These are phyloP conservation scores for Colletotrichum abscissum DNA, from an alignment of 2,329 filamentous ascomycete species.

Conservation along the genomic window DNA sequence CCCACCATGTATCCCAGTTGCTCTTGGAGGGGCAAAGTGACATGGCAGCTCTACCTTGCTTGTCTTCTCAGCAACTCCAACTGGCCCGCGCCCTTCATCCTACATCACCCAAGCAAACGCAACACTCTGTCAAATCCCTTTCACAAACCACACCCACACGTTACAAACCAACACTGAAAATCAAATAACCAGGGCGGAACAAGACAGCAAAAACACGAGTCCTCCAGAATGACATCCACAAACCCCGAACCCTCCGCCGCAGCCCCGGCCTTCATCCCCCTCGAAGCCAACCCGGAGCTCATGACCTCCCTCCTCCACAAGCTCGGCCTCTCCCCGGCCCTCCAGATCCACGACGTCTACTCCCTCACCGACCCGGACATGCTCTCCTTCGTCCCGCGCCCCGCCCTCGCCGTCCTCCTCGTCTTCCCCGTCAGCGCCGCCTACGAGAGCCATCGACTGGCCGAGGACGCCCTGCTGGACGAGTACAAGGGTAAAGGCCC, in stretches of 20 bases:
- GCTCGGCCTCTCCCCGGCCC: conserved; percentile 81
- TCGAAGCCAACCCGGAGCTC: conserved; percentile 85
- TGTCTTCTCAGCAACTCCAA: not conserved
- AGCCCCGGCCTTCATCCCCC: conserved; percentile 65
- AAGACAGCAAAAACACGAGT: not conserved
- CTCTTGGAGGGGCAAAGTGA: conserved; percentile 21
- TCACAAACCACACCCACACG: not conserved
- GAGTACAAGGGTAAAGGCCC: conserved; percentile 77
- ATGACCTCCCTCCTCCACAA: conserved; percentile 86
- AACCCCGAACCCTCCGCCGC: conserved; percentile 52
- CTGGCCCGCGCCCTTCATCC: not conserved
- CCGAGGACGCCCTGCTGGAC: conserved; percentile 74
- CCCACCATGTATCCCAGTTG: conserved; percentile 12
- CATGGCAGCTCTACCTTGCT: conserved; percentile 3
- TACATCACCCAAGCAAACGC: not conserved
- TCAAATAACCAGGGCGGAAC: not conserved
- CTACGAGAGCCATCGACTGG: conserved; percentile 81
- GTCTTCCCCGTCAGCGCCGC: conserved; percentile 86
- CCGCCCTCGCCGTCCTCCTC: conserved; percentile 87
- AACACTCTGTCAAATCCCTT: not conserved
- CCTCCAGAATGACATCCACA: conserved; percentile 40
- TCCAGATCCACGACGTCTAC: conserved; percentile 91
- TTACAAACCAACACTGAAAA: not conserved
- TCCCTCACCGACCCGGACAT: conserved; percentile 88
- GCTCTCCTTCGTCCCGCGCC: conserved; percentile 87